These are phyloP conservation scores for Cadophora sp. DNA, from an alignment of 2,329 filamentous ascomycete species.

Conservation along the genomic window DNA sequence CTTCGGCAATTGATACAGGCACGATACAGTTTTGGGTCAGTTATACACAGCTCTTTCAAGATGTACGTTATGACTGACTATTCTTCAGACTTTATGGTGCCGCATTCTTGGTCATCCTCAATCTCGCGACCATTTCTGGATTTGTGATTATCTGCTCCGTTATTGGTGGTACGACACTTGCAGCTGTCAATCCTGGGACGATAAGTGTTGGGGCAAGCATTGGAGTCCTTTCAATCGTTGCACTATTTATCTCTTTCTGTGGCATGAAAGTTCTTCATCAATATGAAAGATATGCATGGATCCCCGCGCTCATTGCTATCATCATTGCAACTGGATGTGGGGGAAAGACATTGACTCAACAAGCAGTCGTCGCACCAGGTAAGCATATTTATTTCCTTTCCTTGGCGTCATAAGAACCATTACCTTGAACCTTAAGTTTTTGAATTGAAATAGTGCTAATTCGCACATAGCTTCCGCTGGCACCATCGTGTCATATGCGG, in stretches of 20 bases:
- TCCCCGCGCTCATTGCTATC: constrained; percentile 61
- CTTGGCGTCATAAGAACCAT: background rate
- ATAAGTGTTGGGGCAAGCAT: constrained; percentile 64
- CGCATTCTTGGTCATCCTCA: constrained; percentile 65
- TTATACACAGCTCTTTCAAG: background rate
- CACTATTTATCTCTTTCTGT: constrained; percentile 66
- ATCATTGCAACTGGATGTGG: constrained; percentile 61
- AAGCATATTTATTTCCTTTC: background rate
- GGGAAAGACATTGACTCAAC: constrained; percentile 55
- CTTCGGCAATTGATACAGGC: constrained; percentile 72
- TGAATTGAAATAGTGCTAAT: background rate
- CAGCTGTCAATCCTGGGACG: constrained; percentile 56
- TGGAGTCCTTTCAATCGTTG: constrained; percentile 62
- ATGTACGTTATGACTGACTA: constrained; percentile 19
- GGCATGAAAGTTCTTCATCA: constrained; percentile 63
- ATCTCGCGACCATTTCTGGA: constrained; percentile 67
- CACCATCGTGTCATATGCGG: constrained; percentile 61
- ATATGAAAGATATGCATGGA: constrained; percentile 64
- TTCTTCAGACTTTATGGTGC: constrained; percentile 59
- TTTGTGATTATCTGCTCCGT: constrained; percentile 68
- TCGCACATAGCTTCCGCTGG: constrained; percentile 48
- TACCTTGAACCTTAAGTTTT: background rate
- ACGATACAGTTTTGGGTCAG: constrained; percentile 63
- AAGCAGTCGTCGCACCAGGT: constrained; percentile 47
- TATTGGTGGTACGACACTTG: constrained; percentile 64